Evolutionary conservation across 2,329 filamentous ascomycete species (phyloP), one percentile per base, ranked within the genome.

Genomic region (Dactylellina parvicollis): DNA sequence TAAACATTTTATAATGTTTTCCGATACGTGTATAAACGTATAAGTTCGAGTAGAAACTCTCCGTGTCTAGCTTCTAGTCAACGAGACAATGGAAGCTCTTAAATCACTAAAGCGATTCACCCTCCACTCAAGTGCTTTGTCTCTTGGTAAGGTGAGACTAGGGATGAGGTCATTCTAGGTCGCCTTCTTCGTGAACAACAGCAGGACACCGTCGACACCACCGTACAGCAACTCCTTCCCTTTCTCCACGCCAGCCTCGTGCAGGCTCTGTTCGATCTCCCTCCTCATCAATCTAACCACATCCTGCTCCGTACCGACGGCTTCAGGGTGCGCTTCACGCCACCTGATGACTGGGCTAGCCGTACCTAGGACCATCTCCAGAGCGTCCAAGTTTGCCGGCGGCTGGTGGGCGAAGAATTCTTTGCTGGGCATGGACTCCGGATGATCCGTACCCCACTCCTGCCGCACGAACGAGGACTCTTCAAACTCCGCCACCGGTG

Each of bases 311-410:
- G 82, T 84, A 0, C 80, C 80, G 0, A 78, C 80, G 0, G 75
- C 73, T 0, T 82, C 81, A 0, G 82, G 81, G 74, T 85, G 76
- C 0, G 82, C 83, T 76, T 83, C 78, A 8, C 82, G 79, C 83
- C 83, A 85, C 40, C 84, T 78, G 0, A 79, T 79, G 0, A 83
- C 78, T 0, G 80, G 78, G 66, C 83, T 84, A 2, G 77, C 65
- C 0, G 83, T 84, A 0, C 77, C 77, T 4, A 83, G 34, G 4
- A 80, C 42, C 60, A 76, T 78, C 64, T 83, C 82, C 12, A 83
- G 47, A n/a, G 65, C 72, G 22, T 81, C 79, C 56, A 84, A 16
- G 1, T 76, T 77, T 3, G 77, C 60, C 9, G 77, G 57, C 32
- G 71, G 34, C 40, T 71, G 64, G 3, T 61, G 71, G 1, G 73